Evolutionary conservation across 2,329 filamentous ascomycete species (phyloP).

Genomic region (Hymenoscyphus repandus): DNA sequence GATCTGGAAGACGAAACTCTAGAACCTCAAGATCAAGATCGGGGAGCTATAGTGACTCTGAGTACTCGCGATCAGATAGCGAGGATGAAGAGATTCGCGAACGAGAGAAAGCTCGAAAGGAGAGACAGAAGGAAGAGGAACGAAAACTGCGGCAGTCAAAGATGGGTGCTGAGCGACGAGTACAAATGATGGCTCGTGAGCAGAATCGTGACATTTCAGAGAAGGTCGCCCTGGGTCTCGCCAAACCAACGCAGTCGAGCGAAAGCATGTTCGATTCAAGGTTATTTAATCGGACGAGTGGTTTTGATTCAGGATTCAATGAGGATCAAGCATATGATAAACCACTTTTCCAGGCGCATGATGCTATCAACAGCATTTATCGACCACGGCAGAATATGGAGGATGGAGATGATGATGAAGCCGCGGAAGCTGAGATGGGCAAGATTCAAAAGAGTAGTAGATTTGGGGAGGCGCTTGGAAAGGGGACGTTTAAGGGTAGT

Average conservation of each 20-base stretch:
- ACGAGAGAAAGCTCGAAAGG: conserved; percentile 70
- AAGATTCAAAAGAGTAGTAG: conserved; percentile 80
- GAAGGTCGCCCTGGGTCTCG: conserved; percentile 89
- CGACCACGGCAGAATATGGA: conserved; percentile 70
- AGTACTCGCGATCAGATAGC: conserved; percentile 34
- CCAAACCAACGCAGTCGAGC: conserved; percentile 86
- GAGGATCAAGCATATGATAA: conserved; percentile 98
- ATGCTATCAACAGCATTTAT: conserved; percentile 93
- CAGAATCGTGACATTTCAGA: conserved; percentile 97
- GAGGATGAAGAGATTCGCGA: conserved; percentile 67
- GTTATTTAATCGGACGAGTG: conserved; percentile 88
- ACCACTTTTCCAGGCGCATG: conserved; percentile 90
- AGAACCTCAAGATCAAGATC: conserved; percentile 36
- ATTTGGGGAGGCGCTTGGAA: conserved; percentile 77
- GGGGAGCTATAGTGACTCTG: conserved; percentile 49
- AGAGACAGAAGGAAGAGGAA: conserved; percentile 77
- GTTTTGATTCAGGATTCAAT: conserved; percentile 89
- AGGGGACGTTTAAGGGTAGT: conserved; percentile 85
- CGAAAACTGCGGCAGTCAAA: conserved; percentile 86
- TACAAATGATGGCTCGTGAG: conserved; percentile 90
- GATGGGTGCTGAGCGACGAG: conserved; percentile 88
- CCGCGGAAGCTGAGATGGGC: conserved; percentile 76
- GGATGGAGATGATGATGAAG: conserved; percentile 72
- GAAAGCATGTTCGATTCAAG: conserved; percentile 97
- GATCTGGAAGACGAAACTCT: conserved; percentile 40